Evolutionary conservation across 2,329 filamentous ascomycete species (phyloP).

Genomic region (Curvularia sp.): DNA sequence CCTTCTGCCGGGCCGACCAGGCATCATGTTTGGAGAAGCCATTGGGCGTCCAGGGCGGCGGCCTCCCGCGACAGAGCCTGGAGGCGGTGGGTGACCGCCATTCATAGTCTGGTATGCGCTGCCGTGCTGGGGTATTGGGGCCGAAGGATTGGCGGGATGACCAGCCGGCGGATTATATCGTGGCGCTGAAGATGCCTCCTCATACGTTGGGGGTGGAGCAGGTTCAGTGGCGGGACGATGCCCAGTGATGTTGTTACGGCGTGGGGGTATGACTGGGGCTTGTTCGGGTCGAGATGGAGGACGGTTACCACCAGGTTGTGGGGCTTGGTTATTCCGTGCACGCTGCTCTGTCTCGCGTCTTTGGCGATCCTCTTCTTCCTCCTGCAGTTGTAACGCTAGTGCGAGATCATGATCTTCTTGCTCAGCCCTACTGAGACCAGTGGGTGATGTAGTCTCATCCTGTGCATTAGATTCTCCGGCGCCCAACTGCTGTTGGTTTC

Average conservation of each 20-base stretch:
- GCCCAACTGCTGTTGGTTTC: slow-evolving; percentile 35
- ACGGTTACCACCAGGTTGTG: slow-evolving; percentile 33
- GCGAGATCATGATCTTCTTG: slow-evolving; percentile 85
- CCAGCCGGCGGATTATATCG: slow-evolving; percentile 60
- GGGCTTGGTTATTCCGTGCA: slow-evolving; percentile 65
- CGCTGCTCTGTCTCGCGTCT: slow-evolving; percentile 65
- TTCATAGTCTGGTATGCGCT: slow-evolving; percentile 36
- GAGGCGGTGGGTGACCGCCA: slow-evolving; percentile 19
- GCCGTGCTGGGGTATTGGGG: slow-evolving; percentile 35
- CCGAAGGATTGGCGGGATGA: slow-evolving; percentile 53
- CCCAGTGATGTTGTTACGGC: slow-evolving; percentile 48
- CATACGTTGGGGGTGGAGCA: slow-evolving; percentile 69
- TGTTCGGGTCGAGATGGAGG: slow-evolving; percentile 42
- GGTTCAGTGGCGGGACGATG: slow-evolving; percentile 55
- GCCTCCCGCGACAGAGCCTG: slow-evolving; percentile 9
- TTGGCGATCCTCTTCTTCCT: slow-evolving; percentile 86
- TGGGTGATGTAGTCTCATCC: slow-evolving; percentile 33
- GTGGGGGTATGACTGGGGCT: slow-evolving; percentile 57
- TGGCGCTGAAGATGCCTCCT: slow-evolving; percentile 66
- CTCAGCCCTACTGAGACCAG: slow-evolving; percentile 63
- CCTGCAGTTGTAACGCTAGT: slow-evolving; percentile 88
- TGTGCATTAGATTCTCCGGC: slow-evolving; percentile 15
- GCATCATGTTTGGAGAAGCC: neutral
- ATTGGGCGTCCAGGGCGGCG: neutral
- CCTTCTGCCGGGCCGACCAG: slow-evolving; percentile 31